Evolutionary conservation across 202 grass and related monocot species (phyloP).

Genomic region (Bolboschoenoplectus hybrid): DNA sequence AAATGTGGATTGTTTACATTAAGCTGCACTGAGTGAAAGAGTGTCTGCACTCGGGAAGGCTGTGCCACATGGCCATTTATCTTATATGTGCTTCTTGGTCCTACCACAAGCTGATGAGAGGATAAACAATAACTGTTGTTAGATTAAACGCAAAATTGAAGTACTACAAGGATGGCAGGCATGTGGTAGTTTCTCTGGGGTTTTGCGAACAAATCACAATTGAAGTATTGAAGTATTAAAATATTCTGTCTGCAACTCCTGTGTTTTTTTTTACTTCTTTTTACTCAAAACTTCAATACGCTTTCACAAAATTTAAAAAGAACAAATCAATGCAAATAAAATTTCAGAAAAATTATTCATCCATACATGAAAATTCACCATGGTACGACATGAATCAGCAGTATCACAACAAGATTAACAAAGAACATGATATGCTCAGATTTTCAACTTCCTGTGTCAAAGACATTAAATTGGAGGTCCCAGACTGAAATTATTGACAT

Average conservation of each 20-base stretch:
- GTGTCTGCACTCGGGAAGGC: slow-evolving; percentile 81
- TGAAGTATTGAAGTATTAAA: too few relatives aligned
- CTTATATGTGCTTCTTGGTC: slow-evolving; percentile 88
- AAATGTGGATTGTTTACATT: slow-evolving; percentile 99
- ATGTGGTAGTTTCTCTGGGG: not conserved
- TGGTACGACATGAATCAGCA: not conserved
- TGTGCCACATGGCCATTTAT: slow-evolving; percentile 90
- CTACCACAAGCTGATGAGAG: slow-evolving; percentile 70
- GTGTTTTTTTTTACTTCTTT: too few relatives aligned
- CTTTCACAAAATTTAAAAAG: too few relatives aligned
- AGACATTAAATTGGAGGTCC: too few relatives aligned
- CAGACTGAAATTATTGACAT: not conserved
- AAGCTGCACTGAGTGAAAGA: slow-evolving; percentile 98
- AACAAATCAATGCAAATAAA: too few relatives aligned
- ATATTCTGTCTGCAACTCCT: too few relatives aligned
- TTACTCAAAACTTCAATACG: too few relatives aligned
- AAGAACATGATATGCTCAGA: not conserved
- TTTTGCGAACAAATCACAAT: too few relatives aligned
- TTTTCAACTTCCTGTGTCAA: not conserved
- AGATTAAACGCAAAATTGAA: not conserved
- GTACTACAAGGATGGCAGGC: not conserved
- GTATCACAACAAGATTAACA: not conserved
- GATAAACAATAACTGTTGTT: not conserved
- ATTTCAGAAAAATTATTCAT: too few relatives aligned
- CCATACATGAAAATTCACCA: too few relatives aligned